Evolutionary conservation across 768 basidiomycete species (phyloP), one percentile per base, ranked within the genome.

Genomic region (Dacryopinax primogenitus): DNA sequence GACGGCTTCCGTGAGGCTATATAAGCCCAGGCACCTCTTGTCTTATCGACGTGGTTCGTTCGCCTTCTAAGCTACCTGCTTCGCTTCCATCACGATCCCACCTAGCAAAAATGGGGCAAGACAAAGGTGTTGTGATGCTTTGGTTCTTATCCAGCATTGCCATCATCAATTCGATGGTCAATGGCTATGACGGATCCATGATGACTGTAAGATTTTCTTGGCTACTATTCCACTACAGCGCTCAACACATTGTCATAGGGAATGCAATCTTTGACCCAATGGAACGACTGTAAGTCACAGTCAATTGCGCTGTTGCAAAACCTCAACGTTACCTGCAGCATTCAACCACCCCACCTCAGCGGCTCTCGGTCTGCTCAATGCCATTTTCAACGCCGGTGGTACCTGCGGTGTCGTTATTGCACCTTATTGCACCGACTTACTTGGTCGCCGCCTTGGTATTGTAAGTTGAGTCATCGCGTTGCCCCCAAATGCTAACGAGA

Each of bases 311-410:
- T 15, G 51, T 6, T 28, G 3, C 51, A 30, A 4, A 9, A 4
- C 18, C 7, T 58, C 3, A 58, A 58, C 26, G 9, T 28, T 3
- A 23, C 32, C 51, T 30, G 3, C 4, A 86, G 84, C 81, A 6
- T 58, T 58, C 51, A 30, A 30, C 13, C 4, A 58, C 18, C 51
- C 51, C 13, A 58, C 51, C 4, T 3, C 4, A 4, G 23, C 51
- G 9, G 4, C 3, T 3, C 30, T 58, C 15, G 51, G 51, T 58
- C 51, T 58, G 13, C 51, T 58, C 3, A 58, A 58, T 30, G 51
- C 51, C 13, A 58, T 58, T 70, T 85, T 84, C 69, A 82, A 83
- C 1, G 77, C 85, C 18, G 85, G 85, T 9, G 80, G 81, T 1
- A 78, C 86, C 33, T 68, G 76, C 21, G 80, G 81, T 0, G 72